These are phyloP conservation scores for Ceratocystis cubensis DNA, from an alignment of 2,329 filamentous ascomycete genomes.

Conservation along the genomic window DNA sequence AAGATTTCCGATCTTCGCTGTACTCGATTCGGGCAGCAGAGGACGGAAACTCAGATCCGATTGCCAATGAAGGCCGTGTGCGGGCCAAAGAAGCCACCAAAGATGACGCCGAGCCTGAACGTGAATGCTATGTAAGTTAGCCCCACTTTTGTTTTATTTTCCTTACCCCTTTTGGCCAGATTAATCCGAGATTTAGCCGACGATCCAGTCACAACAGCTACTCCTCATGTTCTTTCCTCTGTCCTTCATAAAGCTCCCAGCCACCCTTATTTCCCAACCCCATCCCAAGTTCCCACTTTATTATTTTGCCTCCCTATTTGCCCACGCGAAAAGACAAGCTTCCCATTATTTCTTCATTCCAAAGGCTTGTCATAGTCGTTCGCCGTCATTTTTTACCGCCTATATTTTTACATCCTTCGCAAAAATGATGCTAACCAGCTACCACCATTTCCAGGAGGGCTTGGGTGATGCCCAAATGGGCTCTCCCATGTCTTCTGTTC, in stretches of 20 bases:
- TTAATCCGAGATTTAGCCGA: neutral
- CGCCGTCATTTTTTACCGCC: neutral
- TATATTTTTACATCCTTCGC: neutral
- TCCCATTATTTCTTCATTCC: conserved; percentile 5
- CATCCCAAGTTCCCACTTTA: neutral
- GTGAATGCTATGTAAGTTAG: conserved; percentile 16
- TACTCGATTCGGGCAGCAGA: neutral
- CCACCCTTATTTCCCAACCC: conserved; percentile 11
- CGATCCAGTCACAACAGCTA: neutral
- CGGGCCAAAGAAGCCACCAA: conserved; percentile 48
- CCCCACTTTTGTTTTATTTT: neutral
- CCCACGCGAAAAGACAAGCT: neutral
- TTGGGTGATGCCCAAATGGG: conserved; percentile 77
- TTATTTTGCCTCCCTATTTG: conserved; percentile 11
- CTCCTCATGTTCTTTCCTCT: neutral
- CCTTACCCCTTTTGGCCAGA: neutral
- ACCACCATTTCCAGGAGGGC: conserved; percentile 55
- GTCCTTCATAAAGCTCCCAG: conserved; percentile 6
- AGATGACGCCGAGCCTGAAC: neutral
- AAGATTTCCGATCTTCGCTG: neutral
- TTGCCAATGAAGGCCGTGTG: conserved; percentile 72
- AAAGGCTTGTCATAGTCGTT: conserved; percentile 6
- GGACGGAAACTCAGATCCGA: conserved; percentile 1
- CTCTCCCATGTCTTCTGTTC: conserved; percentile 82
- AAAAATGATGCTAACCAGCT: conserved; percentile 20